Evolutionary conservation across 805 yeast species (phyloP), one percentile per base, ranked within the genome.

Genomic region (Wickerhamiella kurtzmanii): DNA sequence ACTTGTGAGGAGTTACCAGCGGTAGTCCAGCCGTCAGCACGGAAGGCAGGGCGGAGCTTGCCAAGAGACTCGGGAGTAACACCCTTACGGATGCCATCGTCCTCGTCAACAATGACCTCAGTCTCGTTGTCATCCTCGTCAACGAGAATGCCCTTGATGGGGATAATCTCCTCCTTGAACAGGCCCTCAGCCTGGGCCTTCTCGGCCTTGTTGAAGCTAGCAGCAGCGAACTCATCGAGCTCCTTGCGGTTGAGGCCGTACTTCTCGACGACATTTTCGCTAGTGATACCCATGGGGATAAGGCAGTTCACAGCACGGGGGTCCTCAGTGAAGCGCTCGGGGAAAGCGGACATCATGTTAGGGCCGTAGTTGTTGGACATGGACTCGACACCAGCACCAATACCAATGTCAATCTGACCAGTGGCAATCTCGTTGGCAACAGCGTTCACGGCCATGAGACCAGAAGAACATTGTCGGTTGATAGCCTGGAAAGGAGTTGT

Each of bases 1-100:
- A 89, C 82, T 68, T 89, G 97, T 0, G 96, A 89, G 1, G 97
- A 85, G 65, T 89, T 89, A 58, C 97, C 97, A 32, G 97, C 97
- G 54, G 84, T 88, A 6, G 97, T 86, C 35, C 80, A 63, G 50
- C 97, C 97, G 54, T 80, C 80, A 51, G 76, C 73, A 58, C 73
- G 75, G 73, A 89, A 89, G 9, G 96, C 95, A 13, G 97, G 94
- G 66, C 73, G 79, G 57, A 89, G 68, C 64, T 80, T 86, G 47
- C 72, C 70, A 55, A 89, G 73, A 4, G 83, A 75, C 54, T 75
- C 78, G 37, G 87, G 77, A 39, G 95, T 86, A 50, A 86, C 95
- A 50, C 84, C 84, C 57, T 72, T 68, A 64, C 97, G 77, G 62
- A 95, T 92, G 9, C 97, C 97, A 62, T 88, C 95, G 60, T 85